Percentiles rank a stretch among this genome's conserved stretches.
Conservation (phyloP, 495 filamentous ascomycete species). For the Tirmania nivea region DNA sequence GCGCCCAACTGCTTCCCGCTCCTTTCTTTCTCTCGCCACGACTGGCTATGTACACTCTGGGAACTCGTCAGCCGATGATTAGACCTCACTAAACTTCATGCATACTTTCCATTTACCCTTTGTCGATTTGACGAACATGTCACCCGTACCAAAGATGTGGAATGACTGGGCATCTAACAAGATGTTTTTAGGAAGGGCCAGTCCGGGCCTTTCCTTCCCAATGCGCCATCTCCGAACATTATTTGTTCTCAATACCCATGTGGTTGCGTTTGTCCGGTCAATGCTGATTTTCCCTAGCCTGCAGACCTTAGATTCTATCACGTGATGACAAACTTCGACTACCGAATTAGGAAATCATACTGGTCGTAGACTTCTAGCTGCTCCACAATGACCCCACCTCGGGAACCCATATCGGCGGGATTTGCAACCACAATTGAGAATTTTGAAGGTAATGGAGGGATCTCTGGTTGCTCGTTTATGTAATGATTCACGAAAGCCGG, state of each 20-base stretch:
- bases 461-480: slow-evolving; percentile 6
- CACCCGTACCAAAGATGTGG: background rate
- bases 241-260: slow-evolving; percentile 22
- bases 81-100: slow-evolving; percentile 27
- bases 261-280: slow-evolving; percentile 10
- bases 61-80: slow-evolving; percentile 63
- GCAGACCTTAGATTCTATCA: background rate
- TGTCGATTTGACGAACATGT: slow-evolving; percentile 12
- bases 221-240: slow-evolving; percentile 26
- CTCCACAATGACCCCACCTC: slow-evolving; percentile 28
- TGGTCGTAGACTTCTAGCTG: slow-evolving; percentile 28
- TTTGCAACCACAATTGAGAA: slow-evolving; percentile 30
- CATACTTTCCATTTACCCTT: slow-evolving; percentile 13
- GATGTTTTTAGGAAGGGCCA: slow-evolving; percentile 9
- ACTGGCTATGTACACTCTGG: too few species aligned
- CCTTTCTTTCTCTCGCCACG: slow-evolving; percentile 3
- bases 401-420: slow-evolving; percentile 29
- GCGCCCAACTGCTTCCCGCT: slow-evolving; percentile 28
- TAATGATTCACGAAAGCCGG: slow-evolving; percentile 8
- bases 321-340: slow-evolving; percentile 1
- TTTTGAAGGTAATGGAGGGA: slow-evolving; percentile 13
- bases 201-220: slow-evolving; percentile 3
- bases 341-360: slow-evolving; percentile 16
- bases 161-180: slow-evolving; percentile 12
- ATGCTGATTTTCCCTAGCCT: slow-evolving; percentile 21